Evolutionary conservation across 148 eudicot genomes (phyloP), one percentile per base, ranked within the genome.

Genomic region (Rhododendron vialii): DNA sequence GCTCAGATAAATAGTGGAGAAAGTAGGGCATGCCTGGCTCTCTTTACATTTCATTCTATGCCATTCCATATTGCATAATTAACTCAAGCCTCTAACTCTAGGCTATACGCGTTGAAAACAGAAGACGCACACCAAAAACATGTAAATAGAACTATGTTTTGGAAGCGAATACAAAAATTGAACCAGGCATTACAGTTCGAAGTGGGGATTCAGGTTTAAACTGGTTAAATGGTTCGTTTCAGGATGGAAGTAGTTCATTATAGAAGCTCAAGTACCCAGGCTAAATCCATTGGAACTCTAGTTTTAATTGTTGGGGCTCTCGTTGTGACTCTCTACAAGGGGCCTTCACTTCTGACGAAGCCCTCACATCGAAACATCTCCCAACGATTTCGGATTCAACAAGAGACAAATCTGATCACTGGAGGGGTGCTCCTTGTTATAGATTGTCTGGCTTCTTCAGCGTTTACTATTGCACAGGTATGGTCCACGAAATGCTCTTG

Each of bases 381-480:
- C 61, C 80, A 88, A 45, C 74, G 81, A 48, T 84, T 89, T 87
- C 73, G 73, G 33, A 76, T 65, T n/a, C 92, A 87, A 82, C 89
- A 90, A 33, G 76, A 71, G 51, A 77, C 91, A n/a, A 89, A 91
- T 82, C 93, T 91, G 93, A 78, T 94, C 61, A 67, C 92, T 82
- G 99, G 99, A 78, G 98, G 95, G 55, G 84, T 95, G 82, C 85
- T 95, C 30, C 93, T 95, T 51, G 88, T 87, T 18, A 45, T 90
- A 30, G 95, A 93, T 86, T 92, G 94, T 89, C 88, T 87, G 3
- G 85, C 91, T 55, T 74, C 93, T 50, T 92, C 98, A 26, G 89
- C 89, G 67, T 94, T 91, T 89, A 88, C 89, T 83, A 94, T 95
- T 82, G 81, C 92, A 83, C 98, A 97, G 92, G 98, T 97, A 89